Percentiles rank a stretch among this genome's conserved stretches.
Evolutionary conservation across 2,329 filamentous ascomycete genomes (phyloP).

Genomic region (Leptographium wingfieldii): DNA sequence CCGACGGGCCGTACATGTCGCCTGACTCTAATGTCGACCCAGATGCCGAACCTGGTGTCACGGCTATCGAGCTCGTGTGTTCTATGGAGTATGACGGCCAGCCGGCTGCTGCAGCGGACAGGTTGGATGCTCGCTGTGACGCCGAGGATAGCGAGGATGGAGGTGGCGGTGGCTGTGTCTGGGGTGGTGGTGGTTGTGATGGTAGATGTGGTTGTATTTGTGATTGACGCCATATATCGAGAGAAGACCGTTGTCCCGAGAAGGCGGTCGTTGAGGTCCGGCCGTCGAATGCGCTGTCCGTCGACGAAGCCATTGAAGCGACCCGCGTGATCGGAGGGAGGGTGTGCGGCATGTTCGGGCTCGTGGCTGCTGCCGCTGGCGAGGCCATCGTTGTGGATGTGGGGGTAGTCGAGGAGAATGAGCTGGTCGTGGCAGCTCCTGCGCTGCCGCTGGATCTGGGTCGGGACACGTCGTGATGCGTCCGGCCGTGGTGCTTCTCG

Average conservation of each 20-base stretch:
- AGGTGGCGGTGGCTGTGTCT: not conserved
- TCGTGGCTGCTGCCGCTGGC: slow-evolving; percentile 14
- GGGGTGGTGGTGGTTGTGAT: not conserved
- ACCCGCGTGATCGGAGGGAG: slow-evolving; percentile 39
- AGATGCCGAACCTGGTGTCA: not conserved
- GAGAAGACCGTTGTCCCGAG: not conserved
- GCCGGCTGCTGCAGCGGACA: slow-evolving; percentile 13
- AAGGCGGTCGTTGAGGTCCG: not conserved
- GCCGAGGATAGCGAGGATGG: not conserved
- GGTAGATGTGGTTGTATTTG: not conserved
- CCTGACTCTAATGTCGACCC: not conserved
- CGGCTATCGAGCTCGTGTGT: slow-evolving; percentile 2
- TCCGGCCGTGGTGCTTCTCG: slow-evolving; percentile 22
- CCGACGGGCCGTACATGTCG: slow-evolving; percentile 8
- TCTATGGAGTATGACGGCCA: slow-evolving; percentile 6
- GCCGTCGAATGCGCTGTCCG: not conserved
- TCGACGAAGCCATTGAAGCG: not conserved
- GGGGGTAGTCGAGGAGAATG: not conserved
- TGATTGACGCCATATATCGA: slow-evolving; percentile 3
- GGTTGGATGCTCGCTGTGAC: slow-evolving; percentile 24
- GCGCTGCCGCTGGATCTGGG: slow-evolving; percentile 7
- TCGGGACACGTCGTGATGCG: not conserved
- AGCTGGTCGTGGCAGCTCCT: not conserved
- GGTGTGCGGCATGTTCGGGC: slow-evolving; percentile 28
- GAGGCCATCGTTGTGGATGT: not conserved